These are phyloP conservation scores for Penicillium maclennaniae DNA, from an alignment of 495 filamentous ascomycete species.

Conservation along the genomic window DNA sequence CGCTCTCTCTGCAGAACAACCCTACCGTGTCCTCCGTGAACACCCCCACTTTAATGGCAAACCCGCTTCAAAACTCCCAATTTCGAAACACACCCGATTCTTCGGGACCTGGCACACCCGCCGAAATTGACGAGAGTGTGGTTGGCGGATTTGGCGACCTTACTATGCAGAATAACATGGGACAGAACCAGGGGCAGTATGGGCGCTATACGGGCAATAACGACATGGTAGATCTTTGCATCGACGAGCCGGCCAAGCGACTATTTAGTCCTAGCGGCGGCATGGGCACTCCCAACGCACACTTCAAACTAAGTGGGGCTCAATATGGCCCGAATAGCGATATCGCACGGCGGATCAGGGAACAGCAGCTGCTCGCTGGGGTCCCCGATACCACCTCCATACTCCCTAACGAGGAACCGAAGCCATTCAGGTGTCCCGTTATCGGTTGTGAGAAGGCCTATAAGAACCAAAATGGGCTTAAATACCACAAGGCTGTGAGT, in stretches of 20 bases:
- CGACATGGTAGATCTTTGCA: conserved; percentile 70
- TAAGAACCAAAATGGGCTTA: conserved; percentile 98
- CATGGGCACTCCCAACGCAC: conserved; percentile 61
- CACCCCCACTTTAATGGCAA: conserved; percentile 77
- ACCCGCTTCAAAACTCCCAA: conserved; percentile 59
- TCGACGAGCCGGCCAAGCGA: conserved; percentile 93
- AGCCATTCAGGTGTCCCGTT: conserved; percentile 95
- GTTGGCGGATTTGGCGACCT: conserved; percentile 48
- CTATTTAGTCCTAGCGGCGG: conserved; percentile 83
- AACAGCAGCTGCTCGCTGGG: conserved; percentile 70
- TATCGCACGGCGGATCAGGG: conserved; percentile 61
- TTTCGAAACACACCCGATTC: conserved; percentile 69
- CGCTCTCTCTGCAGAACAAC: conserved; percentile 75
- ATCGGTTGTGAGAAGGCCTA: conserved; percentile 99
- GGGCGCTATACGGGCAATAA: conserved; percentile 42
- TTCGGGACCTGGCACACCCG: conserved; percentile 70
- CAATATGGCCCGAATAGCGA: conserved; percentile 73
- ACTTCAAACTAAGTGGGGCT: conserved; percentile 66
- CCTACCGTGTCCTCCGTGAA: conserved; percentile 98
- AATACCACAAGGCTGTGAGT: conserved; percentile 73
- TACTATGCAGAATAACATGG: conserved; percentile 57
- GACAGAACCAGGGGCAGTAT: conserved; percentile 51
- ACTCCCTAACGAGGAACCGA: conserved; percentile 68
- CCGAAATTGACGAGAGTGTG: conserved; percentile 58
- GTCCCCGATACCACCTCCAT: conserved; percentile 53